Conservation (phyloP, 1,284 basidiomycete species). For the Pholiota adiposa region DNA sequence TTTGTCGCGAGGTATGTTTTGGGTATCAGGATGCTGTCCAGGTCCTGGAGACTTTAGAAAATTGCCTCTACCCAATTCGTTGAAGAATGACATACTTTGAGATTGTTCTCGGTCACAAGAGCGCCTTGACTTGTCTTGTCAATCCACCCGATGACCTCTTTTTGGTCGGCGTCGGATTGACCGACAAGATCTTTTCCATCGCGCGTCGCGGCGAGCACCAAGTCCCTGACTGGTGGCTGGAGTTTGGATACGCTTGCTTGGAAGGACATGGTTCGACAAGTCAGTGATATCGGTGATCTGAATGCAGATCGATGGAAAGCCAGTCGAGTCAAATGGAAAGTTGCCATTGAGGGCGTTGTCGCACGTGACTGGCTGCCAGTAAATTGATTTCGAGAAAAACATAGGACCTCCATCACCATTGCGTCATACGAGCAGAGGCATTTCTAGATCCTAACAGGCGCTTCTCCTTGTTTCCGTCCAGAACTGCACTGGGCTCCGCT, state of each 20-base stretch:
- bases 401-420: background rate
- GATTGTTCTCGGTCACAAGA: conserved; percentile 47
- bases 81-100: conserved; percentile 49
- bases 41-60: conserved; percentile 49
- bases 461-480: background rate
- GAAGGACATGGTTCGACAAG: conserved; percentile 58
- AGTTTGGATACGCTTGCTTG: conserved; percentile 55
- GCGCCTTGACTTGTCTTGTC: conserved; percentile 62
- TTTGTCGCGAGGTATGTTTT: conserved; percentile 85
- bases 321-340: conserved; percentile 36
- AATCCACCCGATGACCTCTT: conserved; percentile 71
- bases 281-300: conserved; percentile 33
- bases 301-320: conserved; percentile 40
- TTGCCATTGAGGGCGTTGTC: conserved; percentile 15
- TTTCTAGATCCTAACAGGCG: too few species aligned
- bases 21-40: conserved; percentile 75
- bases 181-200: conserved; percentile 50
- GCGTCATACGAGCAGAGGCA: background rate
- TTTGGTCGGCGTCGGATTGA: conserved; percentile 62
- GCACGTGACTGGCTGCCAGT: conserved; percentile 31
- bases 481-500: background rate
- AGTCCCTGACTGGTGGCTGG: conserved; percentile 56
- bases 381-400: background rate
- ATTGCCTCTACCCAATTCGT: background rate
- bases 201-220: conserved; percentile 54